Evolutionary conservation across 176 grass and related monocot genomes (phyloP).

Genomic region (Puya raimondii): DNA sequence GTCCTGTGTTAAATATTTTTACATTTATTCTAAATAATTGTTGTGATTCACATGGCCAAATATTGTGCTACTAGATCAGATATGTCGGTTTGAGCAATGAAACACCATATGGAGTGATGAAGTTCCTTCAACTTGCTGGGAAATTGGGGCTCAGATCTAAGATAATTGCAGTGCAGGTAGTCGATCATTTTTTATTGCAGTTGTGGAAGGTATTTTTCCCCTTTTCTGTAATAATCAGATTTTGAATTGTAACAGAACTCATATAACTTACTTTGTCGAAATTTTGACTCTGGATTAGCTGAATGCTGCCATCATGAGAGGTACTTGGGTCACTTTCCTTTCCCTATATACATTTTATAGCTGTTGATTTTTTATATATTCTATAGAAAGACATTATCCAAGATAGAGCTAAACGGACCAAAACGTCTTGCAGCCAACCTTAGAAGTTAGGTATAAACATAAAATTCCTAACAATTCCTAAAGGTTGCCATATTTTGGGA

Average conservation of each 20-base stretch:
- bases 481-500: no score
- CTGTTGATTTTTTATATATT: not conserved
- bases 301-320: constrained; percentile 93
- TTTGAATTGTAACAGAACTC: constrained; percentile 46
- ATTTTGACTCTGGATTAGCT: constrained; percentile 74
- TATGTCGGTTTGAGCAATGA: constrained; percentile 90
- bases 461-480: no score
- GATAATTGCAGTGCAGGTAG: constrained; percentile 74
- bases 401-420: not conserved
- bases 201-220: not conserved
- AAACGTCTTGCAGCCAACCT: not conserved
- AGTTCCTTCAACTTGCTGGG: constrained; percentile 48
- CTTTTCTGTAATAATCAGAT: constrained; percentile 3
- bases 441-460: no score
- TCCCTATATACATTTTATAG: not conserved
- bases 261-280: constrained; percentile 76
- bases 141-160: constrained; percentile 36
- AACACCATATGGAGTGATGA: constrained; percentile 90
- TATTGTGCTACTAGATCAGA: constrained; percentile 49
- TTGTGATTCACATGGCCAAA: not conserved
- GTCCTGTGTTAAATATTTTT: constrained; percentile 8
- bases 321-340: constrained; percentile 10
- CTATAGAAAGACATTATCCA: not conserved
- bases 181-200: not conserved
- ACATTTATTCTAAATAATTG: not conserved